Percentiles rank a stretch among this genome's conserved stretches.
Evolutionary conservation across 805 yeast genomes (phyloP).

Genomic region (Lachancea thermotolerans): DNA sequence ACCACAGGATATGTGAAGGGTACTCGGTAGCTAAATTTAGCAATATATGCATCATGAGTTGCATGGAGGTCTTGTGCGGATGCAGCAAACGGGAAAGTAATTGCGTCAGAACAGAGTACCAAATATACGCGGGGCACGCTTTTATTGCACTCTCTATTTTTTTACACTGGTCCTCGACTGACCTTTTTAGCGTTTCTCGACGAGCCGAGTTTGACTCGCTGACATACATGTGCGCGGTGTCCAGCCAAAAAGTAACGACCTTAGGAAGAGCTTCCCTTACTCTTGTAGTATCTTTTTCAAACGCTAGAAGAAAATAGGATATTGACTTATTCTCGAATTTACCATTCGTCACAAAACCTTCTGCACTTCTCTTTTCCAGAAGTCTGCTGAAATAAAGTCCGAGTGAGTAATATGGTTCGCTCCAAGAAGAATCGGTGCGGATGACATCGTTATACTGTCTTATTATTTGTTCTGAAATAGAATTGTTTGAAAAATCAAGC

Average conservation of each 20-base stretch:
- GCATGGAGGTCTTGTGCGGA: conserved; percentile 47
- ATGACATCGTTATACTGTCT: conserved; percentile 60
- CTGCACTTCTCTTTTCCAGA: conserved; percentile 55
- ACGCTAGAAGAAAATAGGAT: conserved; percentile 25
- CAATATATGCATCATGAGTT: conserved; percentile 51
- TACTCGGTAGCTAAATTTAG: conserved; percentile 52
- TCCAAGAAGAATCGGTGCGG: conserved; percentile 52
- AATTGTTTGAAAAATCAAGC: conserved; percentile 81
- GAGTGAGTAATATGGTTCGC: conserved; percentile 69
- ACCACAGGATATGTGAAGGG: conserved; percentile 83
- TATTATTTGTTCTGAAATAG: conserved; percentile 66
- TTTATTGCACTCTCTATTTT: conserved; percentile 40
- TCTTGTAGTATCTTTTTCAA: conserved; percentile 43
- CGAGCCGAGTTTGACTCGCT: conserved; percentile 24
- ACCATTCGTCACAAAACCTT: conserved; percentile 29
- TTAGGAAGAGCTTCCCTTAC: conserved; percentile 84
- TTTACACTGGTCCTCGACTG: conserved; percentile 42
- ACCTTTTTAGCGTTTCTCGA: conserved; percentile 25
- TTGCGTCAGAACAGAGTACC: conserved; percentile 86
- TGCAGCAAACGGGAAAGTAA: conserved; percentile 73
- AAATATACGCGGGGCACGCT: conserved; percentile 46
- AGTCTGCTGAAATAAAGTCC: conserved; percentile 77
- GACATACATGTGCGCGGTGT: conserved; percentile 36
- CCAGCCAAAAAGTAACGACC: conserved; percentile 86
- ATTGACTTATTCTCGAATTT: conserved; percentile 27